Evolutionary conservation across 192 early-diverging fungal genomes (phyloP), one percentile per base, ranked within the genome.

Genomic region (Coemansia sp.): DNA sequence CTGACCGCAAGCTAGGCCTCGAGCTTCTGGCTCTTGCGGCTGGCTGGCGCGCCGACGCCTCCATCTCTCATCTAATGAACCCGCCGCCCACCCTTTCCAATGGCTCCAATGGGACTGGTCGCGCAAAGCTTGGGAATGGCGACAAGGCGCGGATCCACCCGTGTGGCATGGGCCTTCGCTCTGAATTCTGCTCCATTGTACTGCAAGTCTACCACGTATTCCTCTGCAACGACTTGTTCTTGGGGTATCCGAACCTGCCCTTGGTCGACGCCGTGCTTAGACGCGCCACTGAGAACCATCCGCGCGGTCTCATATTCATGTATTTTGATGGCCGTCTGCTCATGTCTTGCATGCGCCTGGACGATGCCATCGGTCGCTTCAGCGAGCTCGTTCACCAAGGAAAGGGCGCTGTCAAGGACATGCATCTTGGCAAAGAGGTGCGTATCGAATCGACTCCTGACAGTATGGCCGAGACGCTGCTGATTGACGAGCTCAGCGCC

Each of bases 201-300:
- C 79, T 93, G 2, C 71, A 89, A 24, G 75, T 81, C 38, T 94
- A 93, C 82, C 92, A 94, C 43, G 82, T 91, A 46, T 84, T 95
- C 42, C 72, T 95, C 48, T 88, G 88, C 18, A 84, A 77, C 63
- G 74, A 86, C 38, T 82, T 93, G 63, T 89, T 85, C 35, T 74
- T 93, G 50, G 87, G 84, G 14, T 87, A 91, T 60, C 81, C 86
- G 23, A 86, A 92, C 39, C 60, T 92, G 18, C 76, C 78, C 8
- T 85, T 92, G 53, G 90, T 89, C 6, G 71, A 85, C 2, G 67
- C 66, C 13, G 85, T 90, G 37, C 78, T 93, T 37, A 50, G 64
- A 39, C 72, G 77, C 40, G 76, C 88, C 33, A 59, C 90, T 1
- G 71, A 77, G 33, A 58, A 80, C n/a, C 87, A 90, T 63, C 88